phyloP scores from a whole-genome alignment of 2,329 filamentous ascomycete genomes.

The Neophaeococcomyces mojaviensis region DNA sequence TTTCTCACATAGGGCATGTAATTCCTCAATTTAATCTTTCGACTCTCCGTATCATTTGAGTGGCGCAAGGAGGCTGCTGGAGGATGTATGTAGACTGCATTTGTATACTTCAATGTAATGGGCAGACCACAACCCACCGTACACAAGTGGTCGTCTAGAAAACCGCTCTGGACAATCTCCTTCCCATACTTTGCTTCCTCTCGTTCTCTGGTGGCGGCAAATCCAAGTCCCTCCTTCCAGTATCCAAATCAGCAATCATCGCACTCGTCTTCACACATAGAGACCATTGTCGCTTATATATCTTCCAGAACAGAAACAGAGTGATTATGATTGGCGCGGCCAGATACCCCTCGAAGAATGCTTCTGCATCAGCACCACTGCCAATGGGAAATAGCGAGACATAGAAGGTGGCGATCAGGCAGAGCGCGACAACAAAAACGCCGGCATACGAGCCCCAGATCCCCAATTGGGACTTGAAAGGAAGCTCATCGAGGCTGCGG shows the following conservation, averaged over 20 bases:
- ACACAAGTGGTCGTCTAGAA: too few species aligned
- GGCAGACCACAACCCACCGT: too few species aligned
- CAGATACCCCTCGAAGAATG: slow-evolving; percentile 61
- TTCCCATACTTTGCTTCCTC: slow-evolving; percentile 12
- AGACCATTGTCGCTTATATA: slow-evolving; percentile 18
- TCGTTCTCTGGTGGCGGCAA: slow-evolving; percentile 7
- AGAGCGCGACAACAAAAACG: slow-evolving; percentile 56
- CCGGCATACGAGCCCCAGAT: slow-evolving; percentile 74
- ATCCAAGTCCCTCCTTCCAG: slow-evolving; percentile 62
- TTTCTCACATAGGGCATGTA: too few species aligned
- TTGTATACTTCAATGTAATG: too few species aligned
- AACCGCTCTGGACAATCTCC: slow-evolving; percentile 12
- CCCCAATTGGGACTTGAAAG: slow-evolving; percentile 74
- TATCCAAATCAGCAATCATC: slow-evolving; percentile 54
- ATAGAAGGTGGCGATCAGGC: slow-evolving; percentile 83
- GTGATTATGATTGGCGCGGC: slow-evolving; percentile 42
- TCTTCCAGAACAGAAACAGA: slow-evolving; percentile 36
- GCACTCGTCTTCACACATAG: slow-evolving; percentile 14
- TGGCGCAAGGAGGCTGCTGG: too few species aligned
- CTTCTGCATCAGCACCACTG: slow-evolving; percentile 42
- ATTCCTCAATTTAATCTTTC: too few species aligned
- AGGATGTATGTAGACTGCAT: too few species aligned
- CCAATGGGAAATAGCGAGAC: slow-evolving; percentile 70
- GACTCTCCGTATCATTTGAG: too few species aligned
- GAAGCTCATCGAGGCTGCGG: slow-evolving; percentile 65